These are phyloP conservation scores for Sordaria brevicollis DNA, from an alignment of 495 filamentous ascomycete species.

Conservation along the genomic window DNA sequence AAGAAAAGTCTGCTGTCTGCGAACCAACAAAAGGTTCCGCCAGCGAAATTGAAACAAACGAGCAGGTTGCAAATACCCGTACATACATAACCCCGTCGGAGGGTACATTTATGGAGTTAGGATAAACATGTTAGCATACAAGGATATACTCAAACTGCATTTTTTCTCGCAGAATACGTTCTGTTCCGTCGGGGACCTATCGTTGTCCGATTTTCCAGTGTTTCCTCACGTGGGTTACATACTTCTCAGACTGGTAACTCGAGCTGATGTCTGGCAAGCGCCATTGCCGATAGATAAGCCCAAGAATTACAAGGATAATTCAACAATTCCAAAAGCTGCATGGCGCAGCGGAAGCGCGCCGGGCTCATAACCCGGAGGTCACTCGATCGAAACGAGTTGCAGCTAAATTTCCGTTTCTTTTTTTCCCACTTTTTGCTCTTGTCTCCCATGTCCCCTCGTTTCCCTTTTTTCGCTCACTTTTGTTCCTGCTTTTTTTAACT, in stretches of 20 bases:
- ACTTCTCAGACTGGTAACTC: no score
- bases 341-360: constrained; percentile 7
- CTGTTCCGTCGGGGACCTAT: no score
- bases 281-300: background rate
- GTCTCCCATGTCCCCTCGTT: background rate
- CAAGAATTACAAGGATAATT: fast-evolving
- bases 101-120: background rate
- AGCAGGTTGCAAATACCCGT: background rate
- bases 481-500: background rate
- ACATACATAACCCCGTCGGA: background rate
- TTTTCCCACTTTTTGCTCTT: background rate
- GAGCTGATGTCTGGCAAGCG: no score
- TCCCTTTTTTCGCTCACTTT: background rate
- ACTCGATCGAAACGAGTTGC: constrained; percentile 8
- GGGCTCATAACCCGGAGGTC: constrained; percentile 8
- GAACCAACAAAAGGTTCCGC: background rate
- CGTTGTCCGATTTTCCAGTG: no score
- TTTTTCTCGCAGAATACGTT: no score
- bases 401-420: background rate
- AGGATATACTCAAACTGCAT: no score
- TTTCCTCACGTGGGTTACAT: no score
- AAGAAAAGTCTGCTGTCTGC: background rate
- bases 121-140: background rate
- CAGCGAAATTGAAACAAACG: background rate
- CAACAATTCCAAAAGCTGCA: constrained; percentile 1